Percentiles rank a stretch among this genome's conserved stretches.
Conservation (phyloP, 2,329 filamentous ascomycete species). For the Pestalotiopsis sp. region DNA sequence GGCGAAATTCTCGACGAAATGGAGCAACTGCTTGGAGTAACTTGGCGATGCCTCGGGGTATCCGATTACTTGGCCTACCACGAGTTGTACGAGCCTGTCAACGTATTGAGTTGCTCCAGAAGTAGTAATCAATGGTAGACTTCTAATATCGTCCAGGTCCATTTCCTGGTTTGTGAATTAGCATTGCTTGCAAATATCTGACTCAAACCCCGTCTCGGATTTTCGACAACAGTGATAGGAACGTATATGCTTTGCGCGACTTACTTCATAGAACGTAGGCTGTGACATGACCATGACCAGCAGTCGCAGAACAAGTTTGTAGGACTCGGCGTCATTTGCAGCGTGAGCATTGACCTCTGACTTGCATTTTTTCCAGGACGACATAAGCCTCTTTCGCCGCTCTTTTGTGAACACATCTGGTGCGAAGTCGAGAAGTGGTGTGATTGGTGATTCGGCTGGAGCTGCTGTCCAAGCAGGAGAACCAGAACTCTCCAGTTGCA, state of each 20-base stretch:
- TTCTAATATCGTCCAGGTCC: conserved; percentile 28
- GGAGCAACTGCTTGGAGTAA: conserved; percentile 24
- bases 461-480: conserved; percentile 25
- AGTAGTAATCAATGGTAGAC: conserved; percentile 21
- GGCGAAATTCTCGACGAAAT: conserved; percentile 22
- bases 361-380: conserved; percentile 30
- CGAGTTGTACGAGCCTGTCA: conserved; percentile 26
- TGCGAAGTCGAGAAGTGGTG: conserved; percentile 26
- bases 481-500: conserved; percentile 22
- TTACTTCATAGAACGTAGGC: conserved; percentile 32
- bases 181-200: not conserved
- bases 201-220: rapidly evolving
- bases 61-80: conserved; percentile 27
- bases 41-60: conserved; percentile 22
- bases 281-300: conserved; percentile 29
- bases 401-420: conserved; percentile 26
- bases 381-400: conserved; percentile 31
- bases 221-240: not conserved
- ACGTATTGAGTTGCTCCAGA: conserved; percentile 16
- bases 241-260: conserved; percentile 3
- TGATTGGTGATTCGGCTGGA: conserved; percentile 20
- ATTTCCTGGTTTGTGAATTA: conserved; percentile 25
- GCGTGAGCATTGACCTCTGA: conserved; percentile 19
- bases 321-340: conserved; percentile 21
- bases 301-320: conserved; percentile 24